Base-by-base conservation (phyloP, 2,329 filamentous ascomycete species). In the Alternaria novae-zelandiae region DNA sequence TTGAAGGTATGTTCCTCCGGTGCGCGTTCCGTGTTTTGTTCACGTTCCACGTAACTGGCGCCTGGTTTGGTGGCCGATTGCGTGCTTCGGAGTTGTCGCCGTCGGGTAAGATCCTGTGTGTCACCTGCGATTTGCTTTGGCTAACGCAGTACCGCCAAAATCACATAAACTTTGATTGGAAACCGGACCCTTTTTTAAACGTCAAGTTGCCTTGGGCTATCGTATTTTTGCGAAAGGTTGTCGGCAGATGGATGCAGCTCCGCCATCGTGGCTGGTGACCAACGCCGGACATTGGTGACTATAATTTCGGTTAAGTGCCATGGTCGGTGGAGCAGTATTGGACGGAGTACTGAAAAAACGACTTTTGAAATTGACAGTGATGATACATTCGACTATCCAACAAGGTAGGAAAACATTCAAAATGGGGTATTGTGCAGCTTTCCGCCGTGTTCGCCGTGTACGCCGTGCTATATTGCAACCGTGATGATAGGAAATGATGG, bases 361-460 rank as follows among this genome's bases (percentile, higher is more conserved):
- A 45, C 60, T 54, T 56, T 65, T 61, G 54, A 41, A 63, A 65
- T 65, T 45, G 57, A 60, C 28, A 36, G 59, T 66, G 67, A 67
- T 73, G 65, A 69, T 74, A 74, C 64, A 72, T 74, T 74, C 62
- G 57, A 68, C 67, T 74, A 72, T 59, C 67, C 59, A 63, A 66
- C 62, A 62, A 58, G 67, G 45, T 59, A 59, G 43, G 57, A 72
- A 70, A 67, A 45, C 41, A 68, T 66, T 69, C 50, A 59, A 71
- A 62, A 68, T 68, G 77, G 36, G 77, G 76, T 79, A 78, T 78
- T 74, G 61, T 73, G 72, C 70, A 73, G 65, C 63, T 63, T 67
- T 68, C 60, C 59, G 64, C 64, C 63, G 62, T 74, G 58, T 75
- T 68, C 59, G 64, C 64, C 63, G 62, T 74, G 59, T 75, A 69